Conservation (phyloP, 1,139 yeast genomes). For the Taiozyma onychis region DNA sequence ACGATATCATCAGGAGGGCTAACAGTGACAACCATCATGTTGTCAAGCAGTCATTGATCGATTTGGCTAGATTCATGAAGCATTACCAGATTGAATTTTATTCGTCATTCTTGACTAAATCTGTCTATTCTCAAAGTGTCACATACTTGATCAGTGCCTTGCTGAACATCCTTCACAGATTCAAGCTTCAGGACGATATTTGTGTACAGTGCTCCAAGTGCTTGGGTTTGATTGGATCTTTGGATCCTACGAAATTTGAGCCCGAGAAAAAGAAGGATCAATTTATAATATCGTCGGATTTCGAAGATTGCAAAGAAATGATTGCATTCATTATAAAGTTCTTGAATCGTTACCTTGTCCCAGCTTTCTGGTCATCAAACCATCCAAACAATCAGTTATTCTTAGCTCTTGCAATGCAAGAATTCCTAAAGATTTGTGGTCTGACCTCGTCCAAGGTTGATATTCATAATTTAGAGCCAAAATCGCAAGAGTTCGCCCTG, state of each 20-base stretch:
- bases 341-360: slow-evolving; percentile 64
- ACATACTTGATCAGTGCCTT: slow-evolving; percentile 49
- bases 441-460: slow-evolving; percentile 34
- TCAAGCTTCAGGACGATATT: slow-evolving; percentile 45
- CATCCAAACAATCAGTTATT: slow-evolving; percentile 83
- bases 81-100: slow-evolving; percentile 17
- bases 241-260: slow-evolving; percentile 62
- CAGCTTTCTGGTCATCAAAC: slow-evolving; percentile 83
- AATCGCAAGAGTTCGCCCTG: slow-evolving; percentile 31
- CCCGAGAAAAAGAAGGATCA: slow-evolving; percentile 40
- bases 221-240: slow-evolving; percentile 70
- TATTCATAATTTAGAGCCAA: slow-evolving; percentile 26
- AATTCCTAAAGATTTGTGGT: slow-evolving; percentile 62
- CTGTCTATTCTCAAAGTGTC: slow-evolving; percentile 23
- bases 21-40: slow-evolving; percentile 70
- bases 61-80: slow-evolving; percentile 37
- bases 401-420: slow-evolving; percentile 88
- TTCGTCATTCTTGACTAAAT: slow-evolving; percentile 11
- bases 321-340: slow-evolving; percentile 60
- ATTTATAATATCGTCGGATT: slow-evolving; percentile 51
- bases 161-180: slow-evolving; percentile 55
- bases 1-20: slow-evolving; percentile 51
- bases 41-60: slow-evolving; percentile 71
- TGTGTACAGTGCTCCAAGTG: slow-evolving; percentile 60
- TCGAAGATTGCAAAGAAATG: slow-evolving; percentile 58